phyloP scores from a whole-genome alignment of 306 rosid genomes.

The Bauhinia variegata region DNA sequence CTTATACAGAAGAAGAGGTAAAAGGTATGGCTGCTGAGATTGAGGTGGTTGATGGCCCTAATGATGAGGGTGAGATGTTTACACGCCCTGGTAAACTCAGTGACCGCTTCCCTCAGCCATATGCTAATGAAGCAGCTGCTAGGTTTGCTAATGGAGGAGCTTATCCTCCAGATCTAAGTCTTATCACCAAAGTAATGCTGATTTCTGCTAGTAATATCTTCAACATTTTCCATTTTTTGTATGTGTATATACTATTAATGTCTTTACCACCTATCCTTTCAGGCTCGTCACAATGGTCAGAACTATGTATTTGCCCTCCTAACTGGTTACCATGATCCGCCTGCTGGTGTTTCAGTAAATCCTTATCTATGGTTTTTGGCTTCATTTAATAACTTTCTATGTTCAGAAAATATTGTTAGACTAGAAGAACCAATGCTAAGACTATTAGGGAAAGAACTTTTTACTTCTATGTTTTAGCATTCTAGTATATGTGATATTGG shows the following conservation, averaged over 20 bases:
- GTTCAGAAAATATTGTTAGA: not conserved
- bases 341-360: constrained; percentile 86
- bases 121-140: constrained; percentile 95
- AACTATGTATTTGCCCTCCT: constrained; percentile 87
- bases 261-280: constrained; percentile 35
- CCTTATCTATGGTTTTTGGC: not conserved
- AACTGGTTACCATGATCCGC: constrained; percentile 95
- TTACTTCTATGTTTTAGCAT: not conserved
- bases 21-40: constrained; percentile 99
- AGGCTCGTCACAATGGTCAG: constrained; percentile 99
- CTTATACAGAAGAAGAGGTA: constrained; percentile 95
- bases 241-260: not conserved
- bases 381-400: not conserved
- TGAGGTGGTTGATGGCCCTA: constrained; percentile 98
- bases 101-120: constrained; percentile 93
- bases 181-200: constrained; percentile 80
- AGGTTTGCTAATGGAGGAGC: constrained; percentile 99
- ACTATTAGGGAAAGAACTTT: not conserved
- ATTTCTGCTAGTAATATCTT: constrained; percentile 31
- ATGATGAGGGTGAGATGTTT: constrained; percentile 99
- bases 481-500: not conserved
- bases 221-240: not conserved
- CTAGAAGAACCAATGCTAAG: not conserved
- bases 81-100: constrained; percentile 98
- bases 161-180: constrained; percentile 97